These are phyloP conservation scores for Paraconiothyrium brasiliense DNA, from an alignment of 2,329 filamentous ascomycete species.

Conservation along the genomic window DNA sequence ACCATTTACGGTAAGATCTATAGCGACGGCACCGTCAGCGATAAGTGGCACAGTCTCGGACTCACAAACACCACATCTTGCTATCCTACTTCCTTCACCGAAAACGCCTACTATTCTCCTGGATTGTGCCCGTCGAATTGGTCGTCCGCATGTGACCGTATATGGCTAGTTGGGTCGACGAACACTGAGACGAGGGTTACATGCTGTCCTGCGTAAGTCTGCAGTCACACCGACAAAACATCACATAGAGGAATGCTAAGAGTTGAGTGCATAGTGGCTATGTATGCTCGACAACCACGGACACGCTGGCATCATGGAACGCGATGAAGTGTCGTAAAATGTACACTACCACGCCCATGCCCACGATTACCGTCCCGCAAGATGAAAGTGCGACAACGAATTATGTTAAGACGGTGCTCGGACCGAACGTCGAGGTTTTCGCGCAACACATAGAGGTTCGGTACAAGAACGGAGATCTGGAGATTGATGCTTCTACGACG, in stretches of 20 bases:
- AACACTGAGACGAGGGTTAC: slow-evolving; percentile 1
- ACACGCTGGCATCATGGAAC: not conserved
- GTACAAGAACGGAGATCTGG: not conserved
- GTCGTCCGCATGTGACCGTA: slow-evolving; percentile 1
- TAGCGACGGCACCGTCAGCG: not conserved
- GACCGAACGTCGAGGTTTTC: not conserved
- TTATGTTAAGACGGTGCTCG: slow-evolving; percentile 4
- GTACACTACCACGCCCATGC: not conserved
- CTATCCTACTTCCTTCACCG: not conserved
- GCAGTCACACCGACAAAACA: not conserved
- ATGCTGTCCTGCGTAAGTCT: slow-evolving; percentile 2
- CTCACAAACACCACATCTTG: not conserved
- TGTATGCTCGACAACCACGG: not conserved
- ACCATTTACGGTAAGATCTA: slow-evolving; percentile 7
- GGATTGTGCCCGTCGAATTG: slow-evolving; percentile 5
- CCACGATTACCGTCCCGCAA: slow-evolving; percentile 5
- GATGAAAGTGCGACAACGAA: not conserved
- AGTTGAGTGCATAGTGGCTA: not conserved
- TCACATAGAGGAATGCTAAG: not conserved
- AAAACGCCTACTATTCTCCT: not conserved
- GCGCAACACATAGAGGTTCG: slow-evolving; percentile 5
- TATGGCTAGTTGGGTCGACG: not conserved
- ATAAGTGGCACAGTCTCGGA: not conserved
- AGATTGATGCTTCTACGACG: not conserved
- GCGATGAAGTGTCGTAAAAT: not conserved